Base-by-base conservation (phyloP, 345 rosid species). In the Crucihimalaya himalaica region DNA sequence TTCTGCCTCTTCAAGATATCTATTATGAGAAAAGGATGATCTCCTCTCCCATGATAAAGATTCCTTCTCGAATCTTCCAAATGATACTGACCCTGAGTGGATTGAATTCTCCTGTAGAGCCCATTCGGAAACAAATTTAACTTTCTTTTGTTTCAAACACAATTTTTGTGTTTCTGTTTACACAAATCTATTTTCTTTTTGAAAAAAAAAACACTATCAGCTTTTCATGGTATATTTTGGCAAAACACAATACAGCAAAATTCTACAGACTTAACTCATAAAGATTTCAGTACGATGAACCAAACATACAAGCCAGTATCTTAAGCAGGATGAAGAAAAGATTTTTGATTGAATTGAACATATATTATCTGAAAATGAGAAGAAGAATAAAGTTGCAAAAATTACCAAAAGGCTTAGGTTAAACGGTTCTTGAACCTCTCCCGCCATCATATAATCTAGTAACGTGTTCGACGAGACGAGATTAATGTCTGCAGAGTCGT, bases 1-100 rank as follows among this genome's bases (percentile, higher is more conserved):
- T 87, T 88, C 93, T 45, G 85, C 95, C 85, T 92, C 98, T 81
- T 87, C 98, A 45, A 92, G 88, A 68, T 92, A 92, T 78, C 82
- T 86, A 35, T 92, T 92, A 77, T 83, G 98, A 14, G 88, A 88
- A 76, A 92, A 92, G n/a, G 93, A 88, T 42, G 98, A 92, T 60
- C 90, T 81, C 77, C 84, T 88, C 72, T 92, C 98, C 96, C 96
- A 92, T 32, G 83, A 84, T 70, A 90, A 70, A 28, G 79, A 74
- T 69, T 92, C 96, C 21, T 64, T 87, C 75, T 92, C 98, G 68
- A 92, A 92, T 78, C 96, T 87, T 60, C 98, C 98, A 76, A 92
- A 92, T 35, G 98, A 92, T 79, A 92, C 63, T 18, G 96, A 92
- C 53, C 96, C 96, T 20, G 96, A 92, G 82, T 82, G 88, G 23